These are phyloP conservation scores for Fusarium liriodendri DNA, from an alignment of 2,329 filamentous ascomycete species.

Conservation along the genomic window DNA sequence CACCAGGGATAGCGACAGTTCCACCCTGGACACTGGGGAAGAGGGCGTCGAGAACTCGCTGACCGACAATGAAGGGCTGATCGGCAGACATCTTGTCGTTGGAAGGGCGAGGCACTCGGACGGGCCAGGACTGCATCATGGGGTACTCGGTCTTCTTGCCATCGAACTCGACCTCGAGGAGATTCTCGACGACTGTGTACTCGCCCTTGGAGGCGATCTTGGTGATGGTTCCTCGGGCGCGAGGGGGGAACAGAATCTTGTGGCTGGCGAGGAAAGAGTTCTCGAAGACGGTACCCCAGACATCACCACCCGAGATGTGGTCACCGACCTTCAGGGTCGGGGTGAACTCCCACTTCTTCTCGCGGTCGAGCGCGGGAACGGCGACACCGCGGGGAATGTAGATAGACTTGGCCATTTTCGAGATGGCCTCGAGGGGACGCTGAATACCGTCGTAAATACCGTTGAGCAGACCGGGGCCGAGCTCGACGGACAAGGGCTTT, in stretches of 20 bases:
- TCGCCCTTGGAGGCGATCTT: slow-evolving; percentile 88
- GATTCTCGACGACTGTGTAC: slow-evolving; percentile 94
- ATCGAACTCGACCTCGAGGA: slow-evolving; percentile 96
- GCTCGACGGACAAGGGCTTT: slow-evolving; percentile 96
- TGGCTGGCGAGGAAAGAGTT: slow-evolving; percentile 95
- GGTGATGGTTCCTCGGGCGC: slow-evolving; percentile 91
- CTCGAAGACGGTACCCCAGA: slow-evolving; percentile 94
- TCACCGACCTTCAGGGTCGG: slow-evolving; percentile 94
- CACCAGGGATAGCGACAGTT: slow-evolving; percentile 97
- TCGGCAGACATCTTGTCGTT: slow-evolving; percentile 92
- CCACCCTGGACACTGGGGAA: slow-evolving; percentile 98
- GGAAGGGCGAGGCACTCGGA: slow-evolving; percentile 92
- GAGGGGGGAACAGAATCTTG: slow-evolving; percentile 90
- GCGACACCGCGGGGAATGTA: slow-evolving; percentile 97
- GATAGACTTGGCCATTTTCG: slow-evolving; percentile 83
- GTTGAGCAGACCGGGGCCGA: slow-evolving; percentile 96
- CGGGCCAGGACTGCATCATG: slow-evolving; percentile 99
- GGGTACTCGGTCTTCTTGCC: slow-evolving; percentile 93
- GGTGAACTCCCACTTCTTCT: slow-evolving; percentile 96
- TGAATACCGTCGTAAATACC: slow-evolving; percentile 99
- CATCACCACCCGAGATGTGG: slow-evolving; percentile 95
- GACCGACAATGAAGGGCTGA: slow-evolving; percentile 93
- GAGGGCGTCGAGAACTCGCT: slow-evolving; percentile 94
- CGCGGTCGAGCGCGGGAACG: slow-evolving; percentile 86
- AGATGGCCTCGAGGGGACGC: slow-evolving; percentile 88